These are phyloP conservation scores for Boletales sp. DNA, from an alignment of 768 basidiomycete species.

Conservation along the genomic window DNA sequence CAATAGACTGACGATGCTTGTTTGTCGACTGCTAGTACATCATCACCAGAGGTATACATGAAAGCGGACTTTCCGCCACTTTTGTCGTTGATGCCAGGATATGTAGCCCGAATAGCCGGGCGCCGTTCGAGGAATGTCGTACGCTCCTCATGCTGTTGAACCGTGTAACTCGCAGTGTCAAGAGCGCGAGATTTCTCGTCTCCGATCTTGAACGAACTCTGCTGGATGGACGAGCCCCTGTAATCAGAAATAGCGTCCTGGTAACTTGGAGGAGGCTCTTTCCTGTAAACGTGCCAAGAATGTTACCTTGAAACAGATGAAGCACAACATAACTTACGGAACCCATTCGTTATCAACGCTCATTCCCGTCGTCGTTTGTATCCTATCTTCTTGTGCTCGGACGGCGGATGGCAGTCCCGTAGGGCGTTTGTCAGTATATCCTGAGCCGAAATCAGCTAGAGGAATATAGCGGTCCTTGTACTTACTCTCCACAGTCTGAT, in stretches of 20 bases:
- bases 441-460: background rate
- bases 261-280: conserved; percentile 14
- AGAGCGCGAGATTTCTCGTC: background rate
- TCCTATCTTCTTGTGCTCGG: background rate
- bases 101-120: background rate
- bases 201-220: too few relatives aligned
- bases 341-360: background rate
- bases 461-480: background rate
- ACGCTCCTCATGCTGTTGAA: background rate
- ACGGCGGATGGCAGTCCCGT: background rate
- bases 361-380: background rate
- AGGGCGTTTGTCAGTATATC: background rate
- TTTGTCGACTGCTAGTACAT: background rate
- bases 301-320: too few relatives aligned
- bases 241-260: conserved; percentile 2
- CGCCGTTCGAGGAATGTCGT: background rate
- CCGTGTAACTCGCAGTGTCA: background rate
- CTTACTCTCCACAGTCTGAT: background rate
- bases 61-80: background rate
- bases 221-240: background rate
- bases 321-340: conserved; percentile 2
- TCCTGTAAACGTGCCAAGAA: background rate
- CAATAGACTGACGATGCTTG: background rate
- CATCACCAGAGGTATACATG: background rate
- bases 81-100: background rate